phyloP scores from a whole-genome alignment of 192 early-diverging fungal genomes.

The Backusella australiensis region DNA sequence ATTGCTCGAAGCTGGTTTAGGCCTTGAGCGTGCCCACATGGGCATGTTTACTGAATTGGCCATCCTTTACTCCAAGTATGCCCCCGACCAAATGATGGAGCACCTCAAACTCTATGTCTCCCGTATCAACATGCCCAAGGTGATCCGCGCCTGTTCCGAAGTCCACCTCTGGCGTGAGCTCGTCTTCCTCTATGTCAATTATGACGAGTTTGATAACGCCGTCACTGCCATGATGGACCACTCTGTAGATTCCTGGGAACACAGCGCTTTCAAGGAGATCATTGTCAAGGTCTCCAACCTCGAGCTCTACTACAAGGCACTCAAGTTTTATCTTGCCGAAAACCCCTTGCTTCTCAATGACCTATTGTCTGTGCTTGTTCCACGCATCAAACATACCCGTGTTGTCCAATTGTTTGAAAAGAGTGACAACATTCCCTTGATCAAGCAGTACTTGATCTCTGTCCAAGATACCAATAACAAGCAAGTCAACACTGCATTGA shows the following conservation, averaged over 20 bases:
- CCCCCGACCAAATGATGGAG: slow-evolving; percentile 93
- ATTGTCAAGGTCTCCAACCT: slow-evolving; percentile 96
- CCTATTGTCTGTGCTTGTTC: slow-evolving; percentile 81
- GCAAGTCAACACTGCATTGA: slow-evolving; percentile 93
- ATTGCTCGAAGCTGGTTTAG: slow-evolving; percentile 90
- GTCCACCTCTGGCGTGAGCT: slow-evolving; percentile 97
- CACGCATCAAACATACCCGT: slow-evolving; percentile 94
- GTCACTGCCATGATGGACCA: slow-evolving; percentile 94
- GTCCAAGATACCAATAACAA: slow-evolving; percentile 95
- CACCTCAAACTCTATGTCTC: slow-evolving; percentile 97
- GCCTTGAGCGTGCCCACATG: slow-evolving; percentile 99
- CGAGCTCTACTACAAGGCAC: slow-evolving; percentile 98
- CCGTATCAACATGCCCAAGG: slow-evolving; percentile 99
- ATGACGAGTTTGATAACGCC: slow-evolving; percentile 99
- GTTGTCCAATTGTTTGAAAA: slow-evolving; percentile 98
- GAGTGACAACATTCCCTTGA: slow-evolving; percentile 95
- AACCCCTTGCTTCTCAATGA: slow-evolving; percentile 95
- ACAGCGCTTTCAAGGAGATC: slow-evolving; percentile 94
- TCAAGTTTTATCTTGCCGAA: slow-evolving; percentile 95
- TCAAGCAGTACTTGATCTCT: slow-evolving; percentile 94
- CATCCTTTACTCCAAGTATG: slow-evolving; percentile 96
- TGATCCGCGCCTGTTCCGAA: slow-evolving; percentile 89
- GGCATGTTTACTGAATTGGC: slow-evolving; percentile 99
- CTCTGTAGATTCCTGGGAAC: slow-evolving; percentile 95
- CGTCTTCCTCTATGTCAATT: slow-evolving; percentile 98